Conservation (phyloP, 768 basidiomycete species). For the Russula abietina region DNA sequence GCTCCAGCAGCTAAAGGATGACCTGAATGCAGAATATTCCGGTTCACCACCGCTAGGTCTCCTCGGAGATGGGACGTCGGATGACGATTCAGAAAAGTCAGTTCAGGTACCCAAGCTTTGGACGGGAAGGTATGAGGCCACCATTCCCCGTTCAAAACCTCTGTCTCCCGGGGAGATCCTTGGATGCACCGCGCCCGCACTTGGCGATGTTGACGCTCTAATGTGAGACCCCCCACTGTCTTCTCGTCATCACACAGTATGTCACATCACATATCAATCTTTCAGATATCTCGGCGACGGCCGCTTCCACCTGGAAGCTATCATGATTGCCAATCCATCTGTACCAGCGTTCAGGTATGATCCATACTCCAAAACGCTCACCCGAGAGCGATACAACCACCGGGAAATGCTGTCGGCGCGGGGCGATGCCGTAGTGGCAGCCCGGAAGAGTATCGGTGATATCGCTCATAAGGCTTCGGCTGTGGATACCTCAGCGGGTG, state of each 20-base stretch:
- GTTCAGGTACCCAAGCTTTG: slow-evolving; percentile 34
- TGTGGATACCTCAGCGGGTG: slow-evolving; percentile 24
- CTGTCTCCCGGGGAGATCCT: slow-evolving; percentile 95
- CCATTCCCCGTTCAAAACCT: slow-evolving; percentile 83
- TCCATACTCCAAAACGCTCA: slow-evolving; percentile 96
- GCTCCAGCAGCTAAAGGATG: slow-evolving; percentile 78
- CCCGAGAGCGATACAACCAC: slow-evolving; percentile 87
- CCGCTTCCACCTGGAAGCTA: slow-evolving; percentile 94
- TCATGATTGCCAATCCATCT: slow-evolving; percentile 98
- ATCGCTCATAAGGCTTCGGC: slow-evolving; percentile 9
- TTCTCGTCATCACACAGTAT: background rate
- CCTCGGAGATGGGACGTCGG: slow-evolving; percentile 17
- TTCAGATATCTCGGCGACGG: slow-evolving; percentile 95
- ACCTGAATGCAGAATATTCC: slow-evolving; percentile 47
- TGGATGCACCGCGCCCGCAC: slow-evolving; percentile 89
- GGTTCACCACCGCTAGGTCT: slow-evolving; percentile 22
- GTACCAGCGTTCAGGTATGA: slow-evolving; percentile 97
- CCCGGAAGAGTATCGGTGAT: slow-evolving; percentile 54
- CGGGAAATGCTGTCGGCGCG: slow-evolving; percentile 75
- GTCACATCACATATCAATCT: slow-evolving; percentile 20
- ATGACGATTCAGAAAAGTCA: slow-evolving; percentile 11
- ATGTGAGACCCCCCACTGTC: slow-evolving; percentile 49
- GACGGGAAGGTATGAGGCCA: slow-evolving; percentile 64
- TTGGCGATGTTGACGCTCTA: slow-evolving; percentile 80
- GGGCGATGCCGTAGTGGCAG: slow-evolving; percentile 67